Base-by-base conservation (phyloP, 305 asterid genomes). In the Plantago lanceolata region DNA sequence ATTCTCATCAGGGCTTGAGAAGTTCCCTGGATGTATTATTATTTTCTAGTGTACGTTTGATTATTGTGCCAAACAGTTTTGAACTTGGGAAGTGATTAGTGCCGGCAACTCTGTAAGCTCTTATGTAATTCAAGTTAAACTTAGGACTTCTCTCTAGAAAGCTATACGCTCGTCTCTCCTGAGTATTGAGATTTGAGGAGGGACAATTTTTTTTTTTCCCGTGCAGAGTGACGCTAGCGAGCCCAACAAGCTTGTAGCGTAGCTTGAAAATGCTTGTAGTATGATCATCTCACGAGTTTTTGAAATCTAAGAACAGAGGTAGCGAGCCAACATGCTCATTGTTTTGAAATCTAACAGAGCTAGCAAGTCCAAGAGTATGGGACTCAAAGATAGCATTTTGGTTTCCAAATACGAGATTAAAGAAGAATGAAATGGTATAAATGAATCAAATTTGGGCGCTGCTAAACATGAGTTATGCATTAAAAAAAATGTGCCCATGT, bases 21-120 rank as follows among this genome's bases (percentile, higher is more conserved):
- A 50, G 63, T 59, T 64, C 49, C 66, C 63, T 56, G 61, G 35
- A n/a, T 78, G 84, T 80, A 77, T 68, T 71, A 58, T 74, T 65
- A 61, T 43, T 24, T 71, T 47, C 21, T 48, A n/a, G 19, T 8
- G 24, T 5, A 47, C 40, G 26, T n/a, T 12, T 43, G 28, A 21
- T 47, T 49, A 49, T 12, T 43, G 51, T 33, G 45, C 14, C 14
- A 18, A 31, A 33, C 12, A 14, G 16, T 63, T 69, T 16, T 43
- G 21, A 61, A 35, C 62, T 61, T 47, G 54, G 53, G 29, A 17
- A 35, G 53, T 29, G 73, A 69, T 63, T 43, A 24, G 59, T 31
- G 24, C 16, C 17, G 2, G 43, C 11, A 35, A 35, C 43, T 35
- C 43, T 58, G 58, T 13, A 19, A 59, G 57, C 19, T 44, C 63